Conservation (phyloP, 768 basidiomycete species). For the Gymnopilus junonius region DNA sequence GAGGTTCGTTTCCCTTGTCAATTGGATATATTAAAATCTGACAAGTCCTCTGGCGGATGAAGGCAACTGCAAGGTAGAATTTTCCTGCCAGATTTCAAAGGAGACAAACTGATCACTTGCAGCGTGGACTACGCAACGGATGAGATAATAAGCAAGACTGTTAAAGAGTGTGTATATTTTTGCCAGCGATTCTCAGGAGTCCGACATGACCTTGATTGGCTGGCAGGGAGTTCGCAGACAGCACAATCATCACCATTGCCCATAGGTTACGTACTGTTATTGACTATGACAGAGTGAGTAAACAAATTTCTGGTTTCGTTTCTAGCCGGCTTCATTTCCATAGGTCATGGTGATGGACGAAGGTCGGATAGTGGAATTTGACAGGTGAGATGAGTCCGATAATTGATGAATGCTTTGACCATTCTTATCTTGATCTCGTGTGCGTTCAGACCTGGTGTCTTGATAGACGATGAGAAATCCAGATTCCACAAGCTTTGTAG, state of each 20-base stretch:
- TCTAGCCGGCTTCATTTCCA: background rate
- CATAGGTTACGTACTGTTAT: constrained; percentile 81
- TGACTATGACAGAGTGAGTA: constrained; percentile 72
- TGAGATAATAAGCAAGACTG: constrained; percentile 79
- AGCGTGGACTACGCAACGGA: constrained; percentile 85
- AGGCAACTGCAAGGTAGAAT: constrained; percentile 24
- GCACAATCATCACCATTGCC: constrained; percentile 84
- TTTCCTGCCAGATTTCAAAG: background rate
- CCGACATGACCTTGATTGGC: background rate
- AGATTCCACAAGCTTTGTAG: constrained; percentile 17
- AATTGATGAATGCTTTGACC: constrained; percentile 16
- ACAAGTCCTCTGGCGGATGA: background rate
- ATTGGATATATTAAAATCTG: background rate
- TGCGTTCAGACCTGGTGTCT: constrained; percentile 8
- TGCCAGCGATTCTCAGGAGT: too few relatives aligned
- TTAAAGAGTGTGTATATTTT: constrained; percentile 59
- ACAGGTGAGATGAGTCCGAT: constrained; percentile 38
- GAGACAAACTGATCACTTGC: background rate
- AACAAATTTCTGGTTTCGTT: background rate
- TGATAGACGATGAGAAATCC: constrained; percentile 11
- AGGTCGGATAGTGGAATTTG: constrained; percentile 78
- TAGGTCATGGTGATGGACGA: constrained; percentile 78
- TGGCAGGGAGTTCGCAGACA: constrained; percentile 71
- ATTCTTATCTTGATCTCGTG: background rate
- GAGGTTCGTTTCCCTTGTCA: constrained; percentile 46